Conservation (phyloP, 2,329 filamentous ascomycete genomes). For the Hymenotorrendiella dingleyae region DNA sequence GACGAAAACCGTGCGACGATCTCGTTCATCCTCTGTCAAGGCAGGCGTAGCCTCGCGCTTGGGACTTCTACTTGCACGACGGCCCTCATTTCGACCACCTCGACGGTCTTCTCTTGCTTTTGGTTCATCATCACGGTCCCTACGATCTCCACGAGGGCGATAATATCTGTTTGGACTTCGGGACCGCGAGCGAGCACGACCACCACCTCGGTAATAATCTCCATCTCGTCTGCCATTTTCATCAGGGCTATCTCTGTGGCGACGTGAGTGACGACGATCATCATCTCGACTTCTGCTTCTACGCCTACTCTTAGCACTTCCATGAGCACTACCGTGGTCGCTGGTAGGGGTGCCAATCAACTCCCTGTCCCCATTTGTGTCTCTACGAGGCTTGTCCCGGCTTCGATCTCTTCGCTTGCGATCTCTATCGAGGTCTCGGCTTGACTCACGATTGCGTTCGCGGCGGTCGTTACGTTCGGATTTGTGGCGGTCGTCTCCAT, state of each 20-base stretch:
- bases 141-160: constrained; percentile 40
- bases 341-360: constrained; percentile 64
- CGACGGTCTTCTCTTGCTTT: constrained; percentile 36
- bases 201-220: constrained; percentile 64
- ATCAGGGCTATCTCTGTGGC: constrained; percentile 54
- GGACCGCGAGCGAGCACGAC: constrained; percentile 62
- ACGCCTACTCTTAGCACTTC: constrained; percentile 72
- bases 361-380: constrained; percentile 41
- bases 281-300: constrained; percentile 74
- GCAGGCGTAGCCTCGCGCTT: constrained; percentile 56
- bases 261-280: constrained; percentile 67
- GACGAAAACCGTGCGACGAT: constrained; percentile 94
- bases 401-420: constrained; percentile 54
- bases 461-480: constrained; percentile 46
- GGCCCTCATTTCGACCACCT: constrained; percentile 33
- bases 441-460: constrained; percentile 48
- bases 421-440: constrained; percentile 51
- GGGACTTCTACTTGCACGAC: constrained; percentile 36
- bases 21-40: constrained; percentile 89
- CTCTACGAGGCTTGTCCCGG: constrained; percentile 42
- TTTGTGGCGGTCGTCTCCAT: constrained; percentile 52
- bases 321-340: constrained; percentile 64
- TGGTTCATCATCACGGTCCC: constrained; percentile 44
- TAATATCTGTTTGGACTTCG: constrained; percentile 62
- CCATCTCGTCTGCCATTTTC: constrained; percentile 45